phyloP scores from a whole-genome alignment of 106 monocot genomes.

The Allium cepa region DNA sequence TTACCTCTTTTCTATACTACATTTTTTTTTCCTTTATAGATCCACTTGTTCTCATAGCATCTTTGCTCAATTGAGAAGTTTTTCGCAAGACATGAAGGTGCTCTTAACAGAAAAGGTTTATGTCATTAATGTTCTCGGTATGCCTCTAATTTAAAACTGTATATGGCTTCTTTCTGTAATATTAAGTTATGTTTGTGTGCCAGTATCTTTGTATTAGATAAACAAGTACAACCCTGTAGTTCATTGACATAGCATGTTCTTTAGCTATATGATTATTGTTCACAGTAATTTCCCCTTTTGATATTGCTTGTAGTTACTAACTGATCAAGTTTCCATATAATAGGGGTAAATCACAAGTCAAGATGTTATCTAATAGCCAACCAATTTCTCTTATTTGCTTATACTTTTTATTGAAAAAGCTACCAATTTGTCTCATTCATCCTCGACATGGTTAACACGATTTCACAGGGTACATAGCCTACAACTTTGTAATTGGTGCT shows the following conservation, averaged over 20 bases:
- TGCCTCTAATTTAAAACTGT: conserved; percentile 4
- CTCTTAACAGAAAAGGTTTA: conserved; percentile 79
- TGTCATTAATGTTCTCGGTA: conserved; percentile 91
- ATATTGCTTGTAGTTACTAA: too few species aligned
- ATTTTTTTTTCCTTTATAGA: conserved; percentile 15
- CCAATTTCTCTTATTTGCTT: too few species aligned
- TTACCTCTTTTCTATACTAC: neutral
- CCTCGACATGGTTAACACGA: too few species aligned
- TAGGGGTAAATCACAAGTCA: too few species aligned
- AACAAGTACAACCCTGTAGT: too few species aligned
- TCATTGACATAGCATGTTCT: too few species aligned
- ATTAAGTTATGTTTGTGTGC: neutral
- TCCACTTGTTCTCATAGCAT: conserved; percentile 24
- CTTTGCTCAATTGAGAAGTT: conserved; percentile 31
- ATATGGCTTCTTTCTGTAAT: neutral
- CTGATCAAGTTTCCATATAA: too few species aligned
- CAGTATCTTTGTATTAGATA: neutral
- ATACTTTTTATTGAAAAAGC: too few species aligned
- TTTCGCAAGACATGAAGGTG: conserved; percentile 76
- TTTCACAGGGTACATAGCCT: conserved; percentile 83
- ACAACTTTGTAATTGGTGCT: conserved; percentile 97
- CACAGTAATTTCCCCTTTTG: too few species aligned
- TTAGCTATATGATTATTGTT: too few species aligned
- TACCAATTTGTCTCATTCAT: too few species aligned
- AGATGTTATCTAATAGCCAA: too few species aligned